Evolutionary conservation across 2,329 filamentous ascomycete species (phyloP), one percentile per base, ranked within the genome.

Genomic region (Cryphonectria naterciae): DNA sequence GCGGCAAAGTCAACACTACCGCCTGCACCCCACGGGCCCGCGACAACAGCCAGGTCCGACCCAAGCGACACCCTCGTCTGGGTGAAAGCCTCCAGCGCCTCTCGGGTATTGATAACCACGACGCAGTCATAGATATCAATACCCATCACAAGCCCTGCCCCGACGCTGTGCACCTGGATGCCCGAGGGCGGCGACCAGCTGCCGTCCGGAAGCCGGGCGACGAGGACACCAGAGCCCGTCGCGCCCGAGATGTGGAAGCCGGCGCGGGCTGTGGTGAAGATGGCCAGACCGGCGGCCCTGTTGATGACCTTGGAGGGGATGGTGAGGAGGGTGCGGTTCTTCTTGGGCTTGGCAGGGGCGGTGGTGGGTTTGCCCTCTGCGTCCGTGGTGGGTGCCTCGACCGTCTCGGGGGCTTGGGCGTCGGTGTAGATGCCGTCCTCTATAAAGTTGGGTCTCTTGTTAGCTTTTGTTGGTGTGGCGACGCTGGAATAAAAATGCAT

Each of bases 61-160:
- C 94, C 94, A 0, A 97, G 81, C 1, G 92, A 95, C 74, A 93
- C 90, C 19, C 93, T 88, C 1, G 93, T 86, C 70, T 88, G 89
- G 72, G 91, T 92, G 79, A 97, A 97, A 0, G 92, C 92, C 22
- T 92, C 88, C 58, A 97, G 83, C 0, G 93, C 93, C 74, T 92
- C 87, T 58, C 88, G 85, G 4, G 88, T 92, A 81, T 97, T 97
- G 80, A 97, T 94, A 49, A 97, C 92, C 35, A 94, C 89, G 2
- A 97, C 93, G 75, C 93, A 96, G 79, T 97, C 94, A 82, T 96
- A 97, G 39, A 97, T 94, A 79, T 97, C 94, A 17, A 95, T 87
- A 17, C 94, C 94, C 0, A 93, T 88, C 72, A 95, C 86, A 78
- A 97, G 93, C 0, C 94, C 94, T 1, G 94, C 87, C 4, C 92